phyloP scores from a whole-genome alignment of 1,284 basidiomycete species.

The Ceraceosorus bombacis region DNA sequence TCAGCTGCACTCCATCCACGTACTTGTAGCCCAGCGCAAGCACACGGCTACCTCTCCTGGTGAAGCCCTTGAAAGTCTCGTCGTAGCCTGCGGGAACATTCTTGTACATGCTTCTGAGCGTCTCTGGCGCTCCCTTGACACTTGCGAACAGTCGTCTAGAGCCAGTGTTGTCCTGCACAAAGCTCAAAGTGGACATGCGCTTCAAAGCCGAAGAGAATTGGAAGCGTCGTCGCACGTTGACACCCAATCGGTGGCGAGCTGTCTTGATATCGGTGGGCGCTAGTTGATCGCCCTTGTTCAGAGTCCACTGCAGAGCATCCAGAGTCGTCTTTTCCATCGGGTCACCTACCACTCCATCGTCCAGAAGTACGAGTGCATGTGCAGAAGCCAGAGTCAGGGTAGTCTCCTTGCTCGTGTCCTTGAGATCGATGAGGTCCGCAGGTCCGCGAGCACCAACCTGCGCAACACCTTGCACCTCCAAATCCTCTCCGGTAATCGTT shows the following conservation, averaged over 20 bases:
- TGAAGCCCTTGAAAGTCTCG: slow-evolving; percentile 46
- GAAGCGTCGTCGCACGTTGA: slow-evolving; percentile 44
- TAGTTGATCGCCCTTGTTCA: slow-evolving; percentile 60
- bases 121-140: slow-evolving; percentile 47
- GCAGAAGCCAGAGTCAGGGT: slow-evolving; percentile 83
- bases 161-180: slow-evolving; percentile 22
- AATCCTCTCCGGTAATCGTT: slow-evolving; percentile 47
- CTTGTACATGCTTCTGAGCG: slow-evolving; percentile 41
- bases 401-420: slow-evolving; percentile 67
- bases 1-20: slow-evolving; percentile 22
- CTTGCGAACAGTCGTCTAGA: slow-evolving; percentile 30
- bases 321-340: slow-evolving; percentile 98
- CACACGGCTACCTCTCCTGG: slow-evolving; percentile 43
- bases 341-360: slow-evolving; percentile 86
- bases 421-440: slow-evolving; percentile 67
- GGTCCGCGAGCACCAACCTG: slow-evolving; percentile 56
- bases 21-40: slow-evolving; percentile 46
- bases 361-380: slow-evolving; percentile 86
- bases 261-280: slow-evolving; percentile 25
- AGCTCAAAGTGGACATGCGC: slow-evolving; percentile 44
- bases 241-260: slow-evolving; percentile 20
- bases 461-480: slow-evolving; percentile 44
- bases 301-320: slow-evolving; percentile 81
- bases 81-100: slow-evolving; percentile 44
- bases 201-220: slow-evolving; percentile 48